Base-by-base conservation (phyloP, 441 rosid genomes). In the Hura crepitans region DNA sequence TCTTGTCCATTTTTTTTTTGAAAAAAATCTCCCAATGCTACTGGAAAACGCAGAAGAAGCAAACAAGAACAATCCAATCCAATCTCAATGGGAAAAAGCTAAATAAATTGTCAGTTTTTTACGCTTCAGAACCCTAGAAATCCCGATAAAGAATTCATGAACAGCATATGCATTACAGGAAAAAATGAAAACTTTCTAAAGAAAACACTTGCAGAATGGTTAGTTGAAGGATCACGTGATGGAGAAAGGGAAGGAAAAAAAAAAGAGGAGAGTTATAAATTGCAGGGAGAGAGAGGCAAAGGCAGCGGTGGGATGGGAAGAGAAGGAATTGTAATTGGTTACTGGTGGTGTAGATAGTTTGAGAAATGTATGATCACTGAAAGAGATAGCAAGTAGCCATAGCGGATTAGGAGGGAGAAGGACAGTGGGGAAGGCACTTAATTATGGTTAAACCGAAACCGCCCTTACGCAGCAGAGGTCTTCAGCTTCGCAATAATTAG, bases 401-500 rank as follows among this genome's bases (percentile, higher is more conserved):
- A 25, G 37, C 17, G 30, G 54, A 30, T 13, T 10, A 63, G 55
- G 23, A 54, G 27, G 15, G 67, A 20, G 54, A 54, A 47, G 15
- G 49, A n/a, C 28, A 5, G 64, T 27, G 30, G 45, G 46, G 12
- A 53, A 56, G 55, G 62, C 71, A 31, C 10, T 66, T 22, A n/a
- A n/a, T n/a, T n/a, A 23, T 22, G n/a, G 59, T 59, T 27, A 46
- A 57, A 46, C 37, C 31, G 64, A 28, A 57, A 69, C 65, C 42
- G 64, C 72, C 72, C 46, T 25, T 15, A 28, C 20, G 14, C 17
- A 28, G 14, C 53, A 37, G 47, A 46, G 39, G 27, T 13, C 6
- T 22, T n/a, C 30, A 57, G 15, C 22, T 57, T 15, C 42, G 65
- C 31, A 63, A 60, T 14, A 61, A 35, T n/a, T 61, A 70, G 66